Percentiles rank a stretch among this genome's conserved stretches.
phyloP scores from a whole-genome alignment of 2,329 filamentous ascomycete genomes.

The Trichoderma atroviride region DNA sequence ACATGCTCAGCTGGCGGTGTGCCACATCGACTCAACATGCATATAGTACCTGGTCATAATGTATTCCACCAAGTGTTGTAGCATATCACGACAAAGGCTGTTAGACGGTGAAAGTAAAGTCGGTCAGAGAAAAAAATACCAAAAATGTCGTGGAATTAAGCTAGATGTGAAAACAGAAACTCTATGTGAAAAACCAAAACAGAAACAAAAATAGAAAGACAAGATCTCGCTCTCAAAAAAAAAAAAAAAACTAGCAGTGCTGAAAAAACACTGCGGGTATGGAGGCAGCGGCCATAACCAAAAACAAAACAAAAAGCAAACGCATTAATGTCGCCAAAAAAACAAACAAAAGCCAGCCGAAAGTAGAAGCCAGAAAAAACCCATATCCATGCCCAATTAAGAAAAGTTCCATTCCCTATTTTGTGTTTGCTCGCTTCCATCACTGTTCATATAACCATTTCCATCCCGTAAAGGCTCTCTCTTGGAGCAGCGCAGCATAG shows the following conservation, averaged over 20 bases:
- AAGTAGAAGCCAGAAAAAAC: background rate
- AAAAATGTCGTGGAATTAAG: background rate
- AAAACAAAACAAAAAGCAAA: background rate
- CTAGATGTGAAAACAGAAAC: background rate
- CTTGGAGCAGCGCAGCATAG: background rate
- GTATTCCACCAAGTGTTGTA: background rate
- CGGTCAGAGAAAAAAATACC: background rate
- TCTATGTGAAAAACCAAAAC: background rate
- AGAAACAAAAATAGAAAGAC: background rate
- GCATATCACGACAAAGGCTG: background rate
- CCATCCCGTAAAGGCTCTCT: background rate
- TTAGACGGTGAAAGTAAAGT: background rate
- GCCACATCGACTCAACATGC: background rate
- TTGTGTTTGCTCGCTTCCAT: background rate
- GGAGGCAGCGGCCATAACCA: constrained; percentile 5
- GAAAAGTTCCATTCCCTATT: background rate
- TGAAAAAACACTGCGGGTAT: constrained; percentile 15
- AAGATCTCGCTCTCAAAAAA: background rate
- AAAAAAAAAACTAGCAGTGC: constrained; percentile 2
- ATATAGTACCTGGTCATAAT: background rate
- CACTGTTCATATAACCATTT: background rate
- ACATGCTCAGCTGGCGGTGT: background rate
- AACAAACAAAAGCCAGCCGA: background rate
- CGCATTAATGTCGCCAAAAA: background rate
- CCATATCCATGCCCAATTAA: background rate